Conservation (phyloP, 2,329 filamentous ascomycete species). For the Colletotrichum tofieldiae region DNA sequence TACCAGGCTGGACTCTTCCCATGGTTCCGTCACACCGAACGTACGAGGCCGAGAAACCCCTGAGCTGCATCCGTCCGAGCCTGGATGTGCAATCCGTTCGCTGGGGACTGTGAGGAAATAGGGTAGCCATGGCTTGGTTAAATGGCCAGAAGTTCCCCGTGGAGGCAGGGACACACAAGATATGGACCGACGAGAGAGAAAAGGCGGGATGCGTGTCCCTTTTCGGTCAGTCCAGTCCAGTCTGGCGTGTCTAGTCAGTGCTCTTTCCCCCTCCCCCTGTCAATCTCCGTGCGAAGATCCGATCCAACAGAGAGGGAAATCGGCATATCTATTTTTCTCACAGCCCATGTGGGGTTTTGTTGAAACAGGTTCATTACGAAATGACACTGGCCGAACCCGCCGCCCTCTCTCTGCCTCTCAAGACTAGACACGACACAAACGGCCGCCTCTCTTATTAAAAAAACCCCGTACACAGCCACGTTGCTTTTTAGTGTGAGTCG, state of each 20-base stretch:
- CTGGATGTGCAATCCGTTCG: not conserved
- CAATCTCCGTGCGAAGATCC: conserved; percentile 40
- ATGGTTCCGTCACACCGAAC: conserved; percentile 14
- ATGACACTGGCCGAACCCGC: conserved; percentile 31
- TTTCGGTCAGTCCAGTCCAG: conserved; percentile 25
- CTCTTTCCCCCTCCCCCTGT: conserved; percentile 2
- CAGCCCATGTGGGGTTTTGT: conserved; percentile 35
- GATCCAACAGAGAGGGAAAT: conserved; percentile 32
- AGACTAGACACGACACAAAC: conserved; percentile 12
- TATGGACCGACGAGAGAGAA: not conserved
- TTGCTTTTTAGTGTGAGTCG: not conserved
- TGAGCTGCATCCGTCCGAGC: not conserved
- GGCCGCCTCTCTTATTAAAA: conserved; percentile 32
- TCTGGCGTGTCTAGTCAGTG: conserved; percentile 3
- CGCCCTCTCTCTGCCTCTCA: conserved; percentile 2
- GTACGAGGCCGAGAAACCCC: conserved; percentile 2
- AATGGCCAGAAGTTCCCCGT: not conserved
- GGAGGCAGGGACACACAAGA: conserved; percentile 1
- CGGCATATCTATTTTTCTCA: conserved; percentile 42
- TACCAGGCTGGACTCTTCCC: not conserved
- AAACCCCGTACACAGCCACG: conserved; percentile 31
- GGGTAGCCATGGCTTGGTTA: not conserved
- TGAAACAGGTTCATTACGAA: conserved; percentile 43
- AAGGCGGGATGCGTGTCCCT: conserved; percentile 21
- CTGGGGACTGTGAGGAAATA: not conserved